Conservation (phyloP, 23 red algal species). For the Gracilaria vermiculophylla region DNA sequence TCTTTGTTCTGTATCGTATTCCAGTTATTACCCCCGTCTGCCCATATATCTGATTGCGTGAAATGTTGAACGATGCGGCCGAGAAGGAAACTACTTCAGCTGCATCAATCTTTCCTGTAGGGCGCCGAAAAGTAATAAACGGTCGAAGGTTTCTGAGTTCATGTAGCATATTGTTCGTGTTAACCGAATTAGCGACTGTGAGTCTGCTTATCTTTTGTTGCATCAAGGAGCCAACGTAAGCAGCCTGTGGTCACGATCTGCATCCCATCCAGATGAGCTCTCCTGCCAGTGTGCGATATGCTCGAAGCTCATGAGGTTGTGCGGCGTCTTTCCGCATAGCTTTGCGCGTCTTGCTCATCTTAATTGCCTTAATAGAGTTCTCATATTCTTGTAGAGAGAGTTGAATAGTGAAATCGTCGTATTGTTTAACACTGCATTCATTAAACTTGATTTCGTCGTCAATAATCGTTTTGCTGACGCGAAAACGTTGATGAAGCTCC, state of each 20-base stretch:
- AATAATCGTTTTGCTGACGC: slow-evolving; percentile 29
- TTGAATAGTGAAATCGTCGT: neutral
- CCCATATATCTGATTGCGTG: slow-evolving; percentile 17
- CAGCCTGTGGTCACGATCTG: neutral
- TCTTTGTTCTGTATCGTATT: slow-evolving; percentile 7
- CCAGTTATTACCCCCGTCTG: slow-evolving; percentile 38
- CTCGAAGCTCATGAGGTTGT: neutral
- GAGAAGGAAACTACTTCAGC: neutral
- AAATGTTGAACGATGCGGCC: neutral
- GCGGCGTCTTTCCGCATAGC: neutral
- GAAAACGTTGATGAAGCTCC: neutral
- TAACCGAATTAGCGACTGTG: neutral
- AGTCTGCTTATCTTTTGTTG: neutral
- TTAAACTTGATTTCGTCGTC: slow-evolving; percentile 49
- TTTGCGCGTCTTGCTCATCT: neutral
- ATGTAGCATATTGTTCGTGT: neutral
- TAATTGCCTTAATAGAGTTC: slow-evolving; percentile 14
- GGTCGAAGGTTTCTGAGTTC: neutral
- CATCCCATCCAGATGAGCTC: slow-evolving; percentile 24
- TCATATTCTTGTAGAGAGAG: slow-evolving; percentile 27
- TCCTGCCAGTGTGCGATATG: slow-evolving; percentile 19
- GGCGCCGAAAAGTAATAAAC: neutral
- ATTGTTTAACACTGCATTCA: neutral
- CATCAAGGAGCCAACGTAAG: slow-evolving; percentile 1
- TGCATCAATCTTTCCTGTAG: neutral